Conservation (phyloP, 2,329 filamentous ascomycete genomes). For the Penicillium hordei region DNA sequence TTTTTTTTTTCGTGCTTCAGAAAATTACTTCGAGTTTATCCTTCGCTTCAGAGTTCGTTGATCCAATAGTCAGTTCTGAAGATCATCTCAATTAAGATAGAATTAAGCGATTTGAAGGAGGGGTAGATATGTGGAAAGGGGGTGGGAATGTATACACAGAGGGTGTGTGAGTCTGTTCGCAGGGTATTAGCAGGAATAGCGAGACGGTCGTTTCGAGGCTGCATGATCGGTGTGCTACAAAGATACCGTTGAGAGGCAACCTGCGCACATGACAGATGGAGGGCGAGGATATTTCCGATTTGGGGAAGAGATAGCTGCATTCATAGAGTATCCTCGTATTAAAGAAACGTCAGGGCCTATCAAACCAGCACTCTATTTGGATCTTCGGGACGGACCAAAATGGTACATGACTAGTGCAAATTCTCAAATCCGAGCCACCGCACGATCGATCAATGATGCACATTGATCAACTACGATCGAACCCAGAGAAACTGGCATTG, state of each 20-base stretch:
- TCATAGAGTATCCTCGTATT: not conserved
- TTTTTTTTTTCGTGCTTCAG: not conserved
- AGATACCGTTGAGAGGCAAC: conserved; percentile 8
- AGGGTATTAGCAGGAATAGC: not conserved
- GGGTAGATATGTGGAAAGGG: not conserved
- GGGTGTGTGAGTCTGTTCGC: not conserved
- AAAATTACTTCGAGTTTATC: not conserved
- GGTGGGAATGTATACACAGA: not conserved
- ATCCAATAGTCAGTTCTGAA: not conserved
- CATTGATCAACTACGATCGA: conserved; percentile 22
- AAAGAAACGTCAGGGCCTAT: conserved; percentile 14
- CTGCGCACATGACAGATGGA: not conserved
- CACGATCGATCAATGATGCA: conserved; percentile 26
- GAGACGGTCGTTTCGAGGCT: not conserved
- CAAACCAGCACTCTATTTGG: conserved; percentile 22
- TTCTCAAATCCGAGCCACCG: conserved; percentile 7
- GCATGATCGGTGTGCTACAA: conserved; percentile 1
- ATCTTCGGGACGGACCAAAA: conserved; percentile 19
- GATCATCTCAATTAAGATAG: not conserved
- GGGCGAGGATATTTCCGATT: not conserved
- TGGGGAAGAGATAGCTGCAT: not conserved
- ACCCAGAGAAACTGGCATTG: not conserved
- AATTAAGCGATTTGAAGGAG: not conserved
- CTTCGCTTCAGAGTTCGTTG: not conserved
- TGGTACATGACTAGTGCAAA: conserved; percentile 11